Conservation (phyloP, 2,329 filamentous ascomycete genomes). For the Cyanodermella asteris region DNA sequence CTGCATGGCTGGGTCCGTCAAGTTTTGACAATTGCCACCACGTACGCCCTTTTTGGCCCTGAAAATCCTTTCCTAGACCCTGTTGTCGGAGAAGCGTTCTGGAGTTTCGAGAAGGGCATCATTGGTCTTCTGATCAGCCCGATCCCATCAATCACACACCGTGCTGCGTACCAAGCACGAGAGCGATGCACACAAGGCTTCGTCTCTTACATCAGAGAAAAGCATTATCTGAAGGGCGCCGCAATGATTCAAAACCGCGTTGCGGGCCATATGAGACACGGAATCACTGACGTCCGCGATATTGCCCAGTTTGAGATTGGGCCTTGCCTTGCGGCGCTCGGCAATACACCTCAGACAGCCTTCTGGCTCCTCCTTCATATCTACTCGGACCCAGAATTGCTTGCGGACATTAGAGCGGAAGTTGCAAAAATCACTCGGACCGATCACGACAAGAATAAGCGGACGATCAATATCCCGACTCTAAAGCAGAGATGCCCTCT, state of each 20-base stretch:
- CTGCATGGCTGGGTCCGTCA: slow-evolving; percentile 6
- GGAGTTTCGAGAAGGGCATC: slow-evolving; percentile 11
- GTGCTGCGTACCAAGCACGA: slow-evolving; percentile 15
- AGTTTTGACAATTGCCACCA: slow-evolving; percentile 13
- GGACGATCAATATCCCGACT: slow-evolving; percentile 12
- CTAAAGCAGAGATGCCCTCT: slow-evolving; percentile 17
- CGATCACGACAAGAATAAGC: not conserved
- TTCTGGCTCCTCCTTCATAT: slow-evolving; percentile 21
- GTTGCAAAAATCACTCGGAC: slow-evolving; percentile 3
- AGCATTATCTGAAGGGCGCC: slow-evolving; percentile 16
- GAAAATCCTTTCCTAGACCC: slow-evolving; percentile 18
- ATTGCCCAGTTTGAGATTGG: slow-evolving; percentile 18
- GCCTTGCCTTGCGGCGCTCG: slow-evolving; percentile 17
- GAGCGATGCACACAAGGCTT: slow-evolving; percentile 14
- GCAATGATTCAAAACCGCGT: slow-evolving; percentile 15
- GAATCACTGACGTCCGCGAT: slow-evolving; percentile 14
- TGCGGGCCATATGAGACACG: slow-evolving; percentile 11
- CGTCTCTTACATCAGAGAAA: slow-evolving; percentile 15
- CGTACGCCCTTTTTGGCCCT: slow-evolving; percentile 20
- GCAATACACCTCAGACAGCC: slow-evolving; percentile 17
- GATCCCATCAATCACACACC: slow-evolving; percentile 13
- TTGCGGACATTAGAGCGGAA: slow-evolving; percentile 12
- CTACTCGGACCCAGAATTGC: slow-evolving; percentile 11
- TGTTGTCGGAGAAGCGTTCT: slow-evolving; percentile 15
- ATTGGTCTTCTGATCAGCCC: slow-evolving; percentile 7